Evolutionary conservation across 2,329 filamentous ascomycete genomes (phyloP).

Genomic region (Mycosphaerella sp.): DNA sequence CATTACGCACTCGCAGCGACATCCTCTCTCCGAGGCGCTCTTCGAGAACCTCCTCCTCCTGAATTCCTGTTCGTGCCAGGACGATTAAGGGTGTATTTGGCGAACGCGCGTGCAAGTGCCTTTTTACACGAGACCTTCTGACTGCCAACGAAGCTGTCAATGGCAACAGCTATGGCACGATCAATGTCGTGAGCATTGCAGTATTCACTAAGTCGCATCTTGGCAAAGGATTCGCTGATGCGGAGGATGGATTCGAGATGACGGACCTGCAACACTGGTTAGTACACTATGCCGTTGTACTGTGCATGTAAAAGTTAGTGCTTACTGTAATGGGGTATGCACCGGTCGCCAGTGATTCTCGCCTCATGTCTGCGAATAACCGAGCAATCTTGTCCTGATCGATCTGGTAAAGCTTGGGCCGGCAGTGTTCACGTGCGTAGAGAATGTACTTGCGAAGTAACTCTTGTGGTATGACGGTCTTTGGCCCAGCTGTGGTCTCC

Average conservation of each 20-base stretch:
- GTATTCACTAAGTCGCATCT: conserved; percentile 97
- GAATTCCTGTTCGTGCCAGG: conserved; percentile 37
- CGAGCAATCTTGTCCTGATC: conserved; percentile 95
- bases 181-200: conserved; percentile 87
- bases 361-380: conserved; percentile 91
- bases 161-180: conserved; percentile 91
- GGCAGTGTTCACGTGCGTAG: conserved; percentile 82
- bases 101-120: conserved; percentile 85
- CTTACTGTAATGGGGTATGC: conserved; percentile 96
- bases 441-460: conserved; percentile 93
- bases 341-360: conserved; percentile 86
- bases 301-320: conserved; percentile 17
- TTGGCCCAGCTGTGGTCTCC: conserved; percentile 41
- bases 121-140: conserved; percentile 99
- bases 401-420: conserved; percentile 92
- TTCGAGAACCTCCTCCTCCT: conserved; percentile 5
- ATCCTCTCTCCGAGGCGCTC: conserved; percentile 11
- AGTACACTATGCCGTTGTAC: background rate
- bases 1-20: conserved; percentile 23
- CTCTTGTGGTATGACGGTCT: conserved; percentile 79
- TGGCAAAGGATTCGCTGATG: conserved; percentile 87
- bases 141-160: conserved; percentile 90
- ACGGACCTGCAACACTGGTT: conserved; percentile 60
- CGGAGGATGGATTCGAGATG: conserved; percentile 97
- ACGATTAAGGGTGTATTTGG: conserved; percentile 65